These are phyloP conservation scores for Gossypium sturtianum DNA, from an alignment of 345 rosid genomes.

Conservation along the genomic window DNA sequence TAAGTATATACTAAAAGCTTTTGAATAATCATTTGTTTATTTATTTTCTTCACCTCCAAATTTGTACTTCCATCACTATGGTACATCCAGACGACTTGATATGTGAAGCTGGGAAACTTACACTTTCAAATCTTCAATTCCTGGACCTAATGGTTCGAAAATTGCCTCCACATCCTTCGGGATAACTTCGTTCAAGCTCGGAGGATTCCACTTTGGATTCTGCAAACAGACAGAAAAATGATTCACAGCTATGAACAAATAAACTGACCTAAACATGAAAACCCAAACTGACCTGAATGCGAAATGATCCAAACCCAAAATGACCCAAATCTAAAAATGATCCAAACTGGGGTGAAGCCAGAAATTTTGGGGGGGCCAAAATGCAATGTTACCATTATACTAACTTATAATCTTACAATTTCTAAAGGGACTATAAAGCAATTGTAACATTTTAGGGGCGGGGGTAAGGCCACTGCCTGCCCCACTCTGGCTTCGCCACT, in stretches of 20 bases:
- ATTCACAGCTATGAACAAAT: background rate
- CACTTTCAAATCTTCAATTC: slow-evolving; percentile 47
- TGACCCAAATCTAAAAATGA: too few relatives aligned
- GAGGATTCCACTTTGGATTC: slow-evolving; percentile 86
- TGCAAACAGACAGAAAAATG: slow-evolving; percentile 26
- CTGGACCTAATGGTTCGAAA: slow-evolving; percentile 52
- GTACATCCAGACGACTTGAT: background rate
- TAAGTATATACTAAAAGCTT: background rate
- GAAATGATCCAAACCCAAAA: too few relatives aligned
- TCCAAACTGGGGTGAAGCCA: too few relatives aligned
- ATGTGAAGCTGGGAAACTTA: slow-evolving; percentile 14
- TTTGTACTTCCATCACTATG: background rate
- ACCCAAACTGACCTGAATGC: too few relatives aligned
- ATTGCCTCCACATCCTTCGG: slow-evolving; percentile 57
- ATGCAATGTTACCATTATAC: too few relatives aligned
- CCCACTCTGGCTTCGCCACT: too few relatives aligned
- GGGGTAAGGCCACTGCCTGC: too few relatives aligned
- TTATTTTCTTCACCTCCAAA: slow-evolving; percentile 2
- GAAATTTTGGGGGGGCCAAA: too few relatives aligned
- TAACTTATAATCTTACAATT: too few relatives aligned
- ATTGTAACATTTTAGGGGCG: too few relatives aligned
- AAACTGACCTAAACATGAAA: too few relatives aligned
- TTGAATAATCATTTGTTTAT: background rate
- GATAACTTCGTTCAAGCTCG: slow-evolving; percentile 59
- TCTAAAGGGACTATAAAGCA: too few relatives aligned